A percentile compares a stretch with the other conserved stretches of the same genome.
These are phyloP conservation scores for Amanita subjunquillea DNA, from an alignment of 768 basidiomycete genomes.

Conservation along the genomic window DNA sequence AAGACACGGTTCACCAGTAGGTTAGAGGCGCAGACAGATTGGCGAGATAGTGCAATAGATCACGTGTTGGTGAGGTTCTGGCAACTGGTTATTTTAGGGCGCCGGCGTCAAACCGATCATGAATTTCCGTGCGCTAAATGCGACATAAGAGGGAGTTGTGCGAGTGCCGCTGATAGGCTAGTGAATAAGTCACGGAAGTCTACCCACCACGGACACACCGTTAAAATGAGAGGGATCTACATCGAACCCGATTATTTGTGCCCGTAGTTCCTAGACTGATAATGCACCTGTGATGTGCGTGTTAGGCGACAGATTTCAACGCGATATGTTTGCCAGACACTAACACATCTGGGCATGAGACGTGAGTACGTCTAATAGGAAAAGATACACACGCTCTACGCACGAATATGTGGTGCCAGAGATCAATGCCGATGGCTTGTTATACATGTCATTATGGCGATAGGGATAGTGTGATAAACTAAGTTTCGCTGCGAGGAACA, in stretches of 20 bases:
- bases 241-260: too few relatives aligned
- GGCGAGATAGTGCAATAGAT: conserved; percentile 11
- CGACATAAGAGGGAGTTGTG: conserved; percentile 92
- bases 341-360: conserved; percentile 68
- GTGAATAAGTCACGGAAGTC: too few relatives aligned
- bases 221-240: too few relatives aligned
- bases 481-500: conserved; percentile 7
- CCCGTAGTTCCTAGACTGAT: too few relatives aligned
- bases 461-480: conserved; percentile 4
- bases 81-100: conserved; percentile 99
- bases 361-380: conserved; percentile 5
- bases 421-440: conserved; percentile 89
- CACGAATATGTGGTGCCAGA: conserved; percentile 91
- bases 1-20: conserved; percentile 59
- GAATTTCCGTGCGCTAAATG: conserved; percentile 90
- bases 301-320: conserved; percentile 98
- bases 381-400: conserved; percentile 19
- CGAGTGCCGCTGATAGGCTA: conserved; percentile 92
- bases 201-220: too few relatives aligned
- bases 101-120: conserved; percentile 99
- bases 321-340: conserved; percentile 99
- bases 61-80: conserved; percentile 92
- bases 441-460: conserved; percentile 37
- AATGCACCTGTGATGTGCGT: too few relatives aligned
- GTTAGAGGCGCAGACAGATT: neutral